A percentile compares a stretch with the other conserved stretches of the same genome.
Evolutionary conservation across 148 eudicot genomes (phyloP).

Genomic region (Silene uniflora): DNA sequence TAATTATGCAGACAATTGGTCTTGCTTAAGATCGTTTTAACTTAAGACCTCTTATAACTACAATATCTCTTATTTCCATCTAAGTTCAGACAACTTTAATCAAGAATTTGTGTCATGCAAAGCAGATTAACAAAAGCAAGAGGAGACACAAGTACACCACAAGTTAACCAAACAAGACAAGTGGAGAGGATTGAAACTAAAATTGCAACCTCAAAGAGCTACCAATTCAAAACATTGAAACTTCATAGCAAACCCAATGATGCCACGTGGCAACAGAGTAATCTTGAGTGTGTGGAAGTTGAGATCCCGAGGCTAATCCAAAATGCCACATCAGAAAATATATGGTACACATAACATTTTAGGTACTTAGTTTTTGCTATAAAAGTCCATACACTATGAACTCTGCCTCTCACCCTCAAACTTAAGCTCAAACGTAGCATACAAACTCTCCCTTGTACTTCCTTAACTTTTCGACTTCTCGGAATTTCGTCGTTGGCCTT

Average conservation of each 20-base stretch:
- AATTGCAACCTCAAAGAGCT: constrained; percentile 42
- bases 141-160: background rate
- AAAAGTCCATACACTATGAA: constrained; percentile 18
- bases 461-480: background rate
- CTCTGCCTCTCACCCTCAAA: background rate
- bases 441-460: background rate
- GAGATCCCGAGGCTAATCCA: constrained; percentile 45
- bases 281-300: constrained; percentile 83
- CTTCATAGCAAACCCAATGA: background rate
- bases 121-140: constrained; percentile 4
- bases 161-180: constrained; percentile 9
- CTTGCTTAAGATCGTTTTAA: no score
- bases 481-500: constrained; percentile 19
- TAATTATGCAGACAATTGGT: no score
- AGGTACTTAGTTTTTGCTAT: background rate
- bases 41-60: no score
- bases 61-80: no score
- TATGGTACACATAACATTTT: constrained; percentile 32
- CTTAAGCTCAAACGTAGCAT: background rate
- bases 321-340: constrained; percentile 16
- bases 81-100: no score
- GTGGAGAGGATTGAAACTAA: constrained; percentile 53
- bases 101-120: no score
- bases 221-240: background rate
- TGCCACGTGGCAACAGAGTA: constrained; percentile 60